Base-by-base conservation (phyloP, 2,329 filamentous ascomycete species). In the Monosporascus sp. region DNA sequence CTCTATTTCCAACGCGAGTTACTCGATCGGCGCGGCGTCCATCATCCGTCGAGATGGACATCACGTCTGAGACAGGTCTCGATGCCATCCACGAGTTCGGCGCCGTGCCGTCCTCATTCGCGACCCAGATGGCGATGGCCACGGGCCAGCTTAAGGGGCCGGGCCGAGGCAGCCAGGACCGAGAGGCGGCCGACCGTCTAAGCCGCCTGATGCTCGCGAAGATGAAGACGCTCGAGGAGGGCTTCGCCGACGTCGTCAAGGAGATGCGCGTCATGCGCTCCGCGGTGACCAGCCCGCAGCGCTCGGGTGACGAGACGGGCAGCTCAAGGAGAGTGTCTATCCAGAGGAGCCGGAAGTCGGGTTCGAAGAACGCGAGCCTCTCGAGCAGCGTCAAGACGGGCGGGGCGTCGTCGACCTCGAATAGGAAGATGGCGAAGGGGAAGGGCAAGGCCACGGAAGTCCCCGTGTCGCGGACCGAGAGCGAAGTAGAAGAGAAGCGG, bases 151-250 rank as follows among this genome's bases (percentile, higher is more conserved):
- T 85, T 51, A 80, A 79, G 62, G 71, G 68, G 18, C 66, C 68
- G 35, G 72, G 68, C 35, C 58, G 66, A 38, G 68, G 67, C 40
- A 60, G 61, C 35, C 71, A 59, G 15, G 65, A 66, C 28, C 64
- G 61, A 52, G 66, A 74, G 51, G 74, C 76, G 78, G 82, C 68
- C 24, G 87, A 89, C 64, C 82, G 88, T 41, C 88, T 92, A 80
- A 85, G 86, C 60, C 82, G 90, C 52, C 79, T 96, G 46, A 88
- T 97, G 71, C 76, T 97, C 46, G 90, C 91, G 8, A 79, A 91
- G 37, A 97, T 97, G 91, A 94, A 94, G 68, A 93, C 88, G 7
- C 78, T 97, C 2, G 92, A 97, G 68, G 91, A 96, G 70, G 88
- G 91, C 15, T 93, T 97, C 68, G 81, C 88, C 2, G 90, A 96